phyloP scores from a whole-genome alignment of 1,284 basidiomycete species.

The Microbotryum intermedium region DNA sequence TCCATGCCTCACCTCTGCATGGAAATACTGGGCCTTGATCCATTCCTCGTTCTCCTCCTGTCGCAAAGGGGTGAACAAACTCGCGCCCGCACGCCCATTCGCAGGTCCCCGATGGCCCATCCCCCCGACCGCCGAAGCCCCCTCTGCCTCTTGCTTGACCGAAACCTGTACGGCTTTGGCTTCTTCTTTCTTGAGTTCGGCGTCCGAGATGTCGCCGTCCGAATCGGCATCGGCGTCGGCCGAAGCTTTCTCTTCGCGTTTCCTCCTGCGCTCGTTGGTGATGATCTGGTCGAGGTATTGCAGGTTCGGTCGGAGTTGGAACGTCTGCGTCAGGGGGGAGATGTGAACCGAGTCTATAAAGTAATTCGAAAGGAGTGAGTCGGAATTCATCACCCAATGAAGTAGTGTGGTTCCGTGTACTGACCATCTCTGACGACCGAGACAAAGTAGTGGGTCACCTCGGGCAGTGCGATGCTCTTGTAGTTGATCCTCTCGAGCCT shows the following conservation, averaged over 20 bases:
- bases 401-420: too few species aligned
- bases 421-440: conserved; percentile 33
- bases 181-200: conserved; percentile 32
- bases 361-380: neutral
- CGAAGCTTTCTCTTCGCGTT: conserved; percentile 20
- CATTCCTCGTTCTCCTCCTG: conserved; percentile 34
- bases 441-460: conserved; percentile 36
- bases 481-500: conserved; percentile 32
- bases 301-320: conserved; percentile 35
- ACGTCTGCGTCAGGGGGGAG: conserved; percentile 34
- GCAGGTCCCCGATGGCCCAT: conserved; percentile 12
- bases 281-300: conserved; percentile 35
- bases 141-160: conserved; percentile 21
- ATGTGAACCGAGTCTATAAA: conserved; percentile 33
- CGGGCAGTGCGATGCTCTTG: conserved; percentile 31
- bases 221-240: conserved; percentile 28
- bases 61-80: conserved; percentile 33
- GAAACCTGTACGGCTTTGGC: conserved; percentile 33
- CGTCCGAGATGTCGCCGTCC: conserved; percentile 31
- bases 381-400: neutral
- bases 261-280: conserved; percentile 25
- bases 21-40: conserved; percentile 30
- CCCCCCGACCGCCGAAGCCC: conserved; percentile 5
- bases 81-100: conserved; percentile 32
- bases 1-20: conserved; percentile 27